phyloP scores from a whole-genome alignment of 1,284 basidiomycete genomes.

The Cryptococcus sp. region DNA sequence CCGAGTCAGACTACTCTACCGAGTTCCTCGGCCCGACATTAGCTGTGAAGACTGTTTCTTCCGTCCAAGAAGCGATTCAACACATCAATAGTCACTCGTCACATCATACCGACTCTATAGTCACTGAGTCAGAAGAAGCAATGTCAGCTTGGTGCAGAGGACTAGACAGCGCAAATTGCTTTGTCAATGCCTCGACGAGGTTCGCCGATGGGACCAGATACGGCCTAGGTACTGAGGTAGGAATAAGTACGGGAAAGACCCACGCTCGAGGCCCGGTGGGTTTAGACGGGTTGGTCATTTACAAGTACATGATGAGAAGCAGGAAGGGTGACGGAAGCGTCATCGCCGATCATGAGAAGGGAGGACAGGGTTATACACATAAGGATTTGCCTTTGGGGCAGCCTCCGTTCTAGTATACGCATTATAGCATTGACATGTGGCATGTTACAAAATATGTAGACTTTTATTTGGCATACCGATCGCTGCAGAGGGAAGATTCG shows the following conservation, averaged over 20 bases:
- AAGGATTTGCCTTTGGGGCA: slow-evolving; percentile 1
- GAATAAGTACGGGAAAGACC: slow-evolving; percentile 93
- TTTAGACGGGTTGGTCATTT: slow-evolving; percentile 88
- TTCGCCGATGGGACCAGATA: slow-evolving; percentile 98
- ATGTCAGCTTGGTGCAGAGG: slow-evolving; percentile 79
- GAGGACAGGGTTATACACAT: slow-evolving; percentile 69
- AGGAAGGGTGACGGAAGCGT: slow-evolving; percentile 70
- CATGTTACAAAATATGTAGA: background rate
- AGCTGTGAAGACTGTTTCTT: slow-evolving; percentile 73
- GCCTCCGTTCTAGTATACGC: background rate
- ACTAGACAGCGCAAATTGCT: slow-evolving; percentile 90
- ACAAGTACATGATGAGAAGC: slow-evolving; percentile 89
- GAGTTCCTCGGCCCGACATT: slow-evolving; percentile 86
- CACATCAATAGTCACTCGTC: slow-evolving; percentile 93
- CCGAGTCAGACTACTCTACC: slow-evolving; percentile 70
- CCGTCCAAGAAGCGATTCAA: slow-evolving; percentile 70
- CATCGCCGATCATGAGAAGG: slow-evolving; percentile 69
- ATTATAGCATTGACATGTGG: background rate
- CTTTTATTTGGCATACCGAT: slow-evolving; percentile 45
- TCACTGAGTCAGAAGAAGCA: slow-evolving; percentile 72
- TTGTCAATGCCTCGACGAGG: slow-evolving; percentile 90
- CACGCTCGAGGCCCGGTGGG: slow-evolving; percentile 97
- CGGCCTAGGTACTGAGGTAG: slow-evolving; percentile 97
- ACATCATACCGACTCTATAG: slow-evolving; percentile 92
- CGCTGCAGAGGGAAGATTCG: slow-evolving; percentile 22